Conservation (phyloP, 371 early-diverging fungal genomes). For the Mucor saturninus region DNA sequence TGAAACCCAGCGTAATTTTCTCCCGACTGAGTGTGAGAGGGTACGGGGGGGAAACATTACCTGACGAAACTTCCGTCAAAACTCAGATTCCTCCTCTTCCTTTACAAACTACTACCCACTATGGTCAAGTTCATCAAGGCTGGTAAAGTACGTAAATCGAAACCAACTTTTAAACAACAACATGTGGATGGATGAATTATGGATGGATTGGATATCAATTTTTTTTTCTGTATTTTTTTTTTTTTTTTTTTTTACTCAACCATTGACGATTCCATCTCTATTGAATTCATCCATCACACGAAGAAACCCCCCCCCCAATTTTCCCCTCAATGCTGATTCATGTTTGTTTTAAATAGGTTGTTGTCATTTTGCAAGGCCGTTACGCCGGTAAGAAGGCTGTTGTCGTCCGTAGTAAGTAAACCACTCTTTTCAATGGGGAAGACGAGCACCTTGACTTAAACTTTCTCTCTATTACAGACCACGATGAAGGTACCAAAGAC, state of each 20-base stretch:
- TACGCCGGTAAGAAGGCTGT: slow-evolving; percentile 99
- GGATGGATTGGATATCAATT: neutral
- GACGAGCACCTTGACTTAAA: neutral
- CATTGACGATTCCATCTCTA: too few relatives aligned
- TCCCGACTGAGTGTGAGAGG: too few relatives aligned
- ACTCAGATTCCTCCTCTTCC: slow-evolving; percentile 34
- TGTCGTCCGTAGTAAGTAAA: slow-evolving; percentile 89
- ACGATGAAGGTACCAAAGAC: slow-evolving; percentile 90
- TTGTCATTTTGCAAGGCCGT: slow-evolving; percentile 95
- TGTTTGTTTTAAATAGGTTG: slow-evolving; percentile 69
- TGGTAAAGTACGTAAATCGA: slow-evolving; percentile 60
- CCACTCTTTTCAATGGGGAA: slow-evolving; percentile 9
- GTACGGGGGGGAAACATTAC: too few relatives aligned
- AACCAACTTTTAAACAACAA: neutral
- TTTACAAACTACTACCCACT: slow-evolving; percentile 37
- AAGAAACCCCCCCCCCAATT: too few relatives aligned
- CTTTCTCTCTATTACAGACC: slow-evolving; percentile 46
- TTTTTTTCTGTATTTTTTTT: neutral
- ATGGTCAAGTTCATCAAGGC: slow-evolving; percentile 85
- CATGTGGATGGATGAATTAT: slow-evolving; percentile 36
- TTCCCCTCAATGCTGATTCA: neutral
- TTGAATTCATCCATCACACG: too few relatives aligned
- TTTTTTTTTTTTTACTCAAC: too few relatives aligned
- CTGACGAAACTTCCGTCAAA: neutral
- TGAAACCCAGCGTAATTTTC: too few relatives aligned